Base-by-base conservation (phyloP, 345 rosid species). In the Abelmoschus esculentus region DNA sequence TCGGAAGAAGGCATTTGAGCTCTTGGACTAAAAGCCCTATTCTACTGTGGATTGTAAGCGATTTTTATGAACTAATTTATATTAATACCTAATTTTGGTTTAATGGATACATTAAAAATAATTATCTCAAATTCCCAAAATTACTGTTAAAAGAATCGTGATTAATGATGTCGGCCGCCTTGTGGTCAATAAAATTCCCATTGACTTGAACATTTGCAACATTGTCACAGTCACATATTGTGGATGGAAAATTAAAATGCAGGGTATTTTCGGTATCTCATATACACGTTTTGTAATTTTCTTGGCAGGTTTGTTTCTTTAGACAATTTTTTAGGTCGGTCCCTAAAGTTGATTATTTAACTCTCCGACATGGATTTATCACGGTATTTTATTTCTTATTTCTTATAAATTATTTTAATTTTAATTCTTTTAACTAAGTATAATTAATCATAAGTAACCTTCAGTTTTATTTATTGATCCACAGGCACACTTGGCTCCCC, bases 331-430 rank as follows among this genome's bases (percentile, higher is more conserved):
- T 87, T 66, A 72, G 88, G 64, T 92, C 99, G 7, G 93, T 95
- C 31, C 86, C 91, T 54, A 95, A 87, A 79, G 86, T 89, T 55
- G 99, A 95, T 80, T 95, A 95, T 81, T 71, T 95, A 81, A 85
- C 99, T 19, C 76, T 95, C 10, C 76, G 99, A 68, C 97, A 92
- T 83, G 98, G 98, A 65, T 95, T 95, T 75, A 90, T 95, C 62
- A 88, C 72, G 92, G 99, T 95, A 75, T 6, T 1, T 13, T n/a
- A 31, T 62, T 22, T 52, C 17, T 13, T n/a, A 31, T 62, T 22
- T 52, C 17, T 47, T 61, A 29, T 75, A 32, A 74, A 55, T 63
- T 31, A 19, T 64, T 58, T 55, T 10, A 6, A 12, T 29, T 59
- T 58, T 2, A n/a, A 52, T 5, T 52, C 17, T 1, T 1, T 14